A percentile compares a stretch with the other conserved stretches of the same genome.
Conservation (phyloP, 495 filamentous ascomycete genomes). For the Daldinia grandis region DNA sequence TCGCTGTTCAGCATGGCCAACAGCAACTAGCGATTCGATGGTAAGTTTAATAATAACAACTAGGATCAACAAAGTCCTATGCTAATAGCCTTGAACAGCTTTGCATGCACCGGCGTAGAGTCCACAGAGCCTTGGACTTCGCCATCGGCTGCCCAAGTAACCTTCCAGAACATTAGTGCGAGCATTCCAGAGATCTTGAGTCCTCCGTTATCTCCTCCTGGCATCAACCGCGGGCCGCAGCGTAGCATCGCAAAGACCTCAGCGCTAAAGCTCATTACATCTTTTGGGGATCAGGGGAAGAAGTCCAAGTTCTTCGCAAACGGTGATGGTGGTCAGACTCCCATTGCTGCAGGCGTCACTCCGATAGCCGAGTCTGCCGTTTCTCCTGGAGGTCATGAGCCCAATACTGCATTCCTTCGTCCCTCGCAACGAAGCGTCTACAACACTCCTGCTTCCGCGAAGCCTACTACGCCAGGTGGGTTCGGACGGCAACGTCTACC, state of each 20-base stretch:
- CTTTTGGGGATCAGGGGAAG: constrained; percentile 72
- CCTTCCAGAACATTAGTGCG: constrained; percentile 58
- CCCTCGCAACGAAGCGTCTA: constrained; percentile 63
- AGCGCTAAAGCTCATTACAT: constrained; percentile 92
- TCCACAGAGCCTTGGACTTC: constrained; percentile 84
- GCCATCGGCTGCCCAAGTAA: constrained; percentile 75
- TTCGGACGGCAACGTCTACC: constrained; percentile 76
- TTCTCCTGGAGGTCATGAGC: constrained; percentile 71
- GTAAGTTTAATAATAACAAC: constrained; percentile 46
- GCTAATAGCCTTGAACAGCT: constrained; percentile 52
- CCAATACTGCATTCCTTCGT: constrained; percentile 72
- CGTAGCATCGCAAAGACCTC: constrained; percentile 75
- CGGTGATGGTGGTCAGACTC: constrained; percentile 76
- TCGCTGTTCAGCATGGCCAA: constrained; percentile 84
- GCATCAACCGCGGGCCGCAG: constrained; percentile 59
- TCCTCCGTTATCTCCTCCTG: constrained; percentile 66
- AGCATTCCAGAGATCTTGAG: constrained; percentile 63
- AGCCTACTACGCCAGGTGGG: constrained; percentile 75
- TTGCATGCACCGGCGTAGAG: constrained; percentile 81
- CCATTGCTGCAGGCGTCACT: constrained; percentile 80
- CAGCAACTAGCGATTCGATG: constrained; percentile 92
- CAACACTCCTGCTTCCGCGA: constrained; percentile 75
- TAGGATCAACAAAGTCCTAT: neutral
- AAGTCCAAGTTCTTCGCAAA: constrained; percentile 72
- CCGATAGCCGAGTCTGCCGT: constrained; percentile 93